A percentile compares a stretch with the other conserved stretches of the same genome.
Conservation (phyloP, 2,329 filamentous ascomycete genomes). For the Immersiporthe knoxdaviesiana region DNA sequence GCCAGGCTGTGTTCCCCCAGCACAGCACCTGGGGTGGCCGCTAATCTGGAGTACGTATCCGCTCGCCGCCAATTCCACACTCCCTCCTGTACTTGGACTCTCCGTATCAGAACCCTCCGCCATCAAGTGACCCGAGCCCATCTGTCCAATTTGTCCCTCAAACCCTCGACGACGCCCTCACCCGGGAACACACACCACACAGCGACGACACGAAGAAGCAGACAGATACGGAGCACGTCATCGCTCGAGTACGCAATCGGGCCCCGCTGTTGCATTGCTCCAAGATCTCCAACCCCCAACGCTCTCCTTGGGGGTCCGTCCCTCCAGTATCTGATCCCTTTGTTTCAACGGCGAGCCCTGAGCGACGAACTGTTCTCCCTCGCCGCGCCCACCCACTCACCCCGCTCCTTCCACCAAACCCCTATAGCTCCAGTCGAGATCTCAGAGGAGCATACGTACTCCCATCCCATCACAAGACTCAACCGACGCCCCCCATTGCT, state of each 20-base stretch:
- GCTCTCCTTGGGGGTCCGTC: background rate
- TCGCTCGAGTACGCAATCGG: background rate
- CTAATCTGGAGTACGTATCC: slow-evolving; percentile 8
- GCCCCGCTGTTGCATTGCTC: background rate
- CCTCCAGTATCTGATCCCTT: background rate
- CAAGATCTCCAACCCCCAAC: slow-evolving; percentile 2
- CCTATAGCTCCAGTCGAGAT: background rate
- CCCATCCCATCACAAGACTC: background rate
- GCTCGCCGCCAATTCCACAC: slow-evolving; percentile 3
- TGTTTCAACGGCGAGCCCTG: slow-evolving; percentile 8
- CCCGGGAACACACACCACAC: background rate
- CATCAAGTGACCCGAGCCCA: slow-evolving; percentile 15
- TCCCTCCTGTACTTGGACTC: slow-evolving; percentile 7
- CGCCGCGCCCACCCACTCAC: background rate
- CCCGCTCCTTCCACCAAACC: background rate
- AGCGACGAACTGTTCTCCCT: background rate
- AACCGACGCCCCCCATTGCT: background rate
- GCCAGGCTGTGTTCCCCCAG: background rate
- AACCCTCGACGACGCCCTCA: background rate
- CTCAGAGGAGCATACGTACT: background rate
- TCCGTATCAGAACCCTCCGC: slow-evolving; percentile 17
- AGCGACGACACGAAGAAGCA: slow-evolving; percentile 1
- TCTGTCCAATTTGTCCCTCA: slow-evolving; percentile 5
- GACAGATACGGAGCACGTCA: background rate
- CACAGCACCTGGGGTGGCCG: background rate